Base-by-base conservation (phyloP, 106 monocot species). In the Posidonia australis region DNA sequence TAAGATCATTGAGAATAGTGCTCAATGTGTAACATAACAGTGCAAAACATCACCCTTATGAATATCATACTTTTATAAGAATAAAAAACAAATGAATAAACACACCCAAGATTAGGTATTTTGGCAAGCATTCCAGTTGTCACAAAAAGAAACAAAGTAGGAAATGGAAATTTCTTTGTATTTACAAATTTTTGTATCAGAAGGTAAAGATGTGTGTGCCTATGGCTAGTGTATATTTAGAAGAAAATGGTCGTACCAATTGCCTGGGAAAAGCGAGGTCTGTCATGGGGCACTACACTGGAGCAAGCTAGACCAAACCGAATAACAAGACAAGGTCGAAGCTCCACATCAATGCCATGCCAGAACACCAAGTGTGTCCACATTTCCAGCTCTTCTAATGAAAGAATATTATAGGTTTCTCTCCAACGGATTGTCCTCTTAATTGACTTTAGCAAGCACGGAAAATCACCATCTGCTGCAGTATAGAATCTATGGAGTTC, bases 351-450 rank as follows among this genome's bases (percentile, higher is more conserved):
- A 78, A 42, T 79, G 67, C 96, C 90, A 74, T 98, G 96, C 90
- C 90, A 98, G 67, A 90, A 98, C 10, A 90, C 84, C 59, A 90
- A 69, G 66, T 87, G 76, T 13, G 90, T 87, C 96, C 96, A 98
- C 36, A 16, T 67, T 68, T 98, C 74, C 9, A 98, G 90, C 74
- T 98, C 87, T 71, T 85, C 54, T 19, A 57, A 67, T 32, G 96
- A 79, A 63, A 98, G 90, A 64, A 98, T 75, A 44, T 65, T 54
- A 61, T 80, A 98, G 14, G 80, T 84, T 70, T 90, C 87, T 66
- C 87, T 90, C 96, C 96, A 98, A 72, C 70, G 75, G 64, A 98
- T 87, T 17, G 84, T 98, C 67, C 62, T 90, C 80, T 85, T 90
- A 13, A 98, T 61, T 25, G 90, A 86, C 44, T 76, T 66, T 18